Evolutionary conservation across 495 filamentous ascomycete genomes (phyloP).

Genomic region (Penicillium maclennaniae): DNA sequence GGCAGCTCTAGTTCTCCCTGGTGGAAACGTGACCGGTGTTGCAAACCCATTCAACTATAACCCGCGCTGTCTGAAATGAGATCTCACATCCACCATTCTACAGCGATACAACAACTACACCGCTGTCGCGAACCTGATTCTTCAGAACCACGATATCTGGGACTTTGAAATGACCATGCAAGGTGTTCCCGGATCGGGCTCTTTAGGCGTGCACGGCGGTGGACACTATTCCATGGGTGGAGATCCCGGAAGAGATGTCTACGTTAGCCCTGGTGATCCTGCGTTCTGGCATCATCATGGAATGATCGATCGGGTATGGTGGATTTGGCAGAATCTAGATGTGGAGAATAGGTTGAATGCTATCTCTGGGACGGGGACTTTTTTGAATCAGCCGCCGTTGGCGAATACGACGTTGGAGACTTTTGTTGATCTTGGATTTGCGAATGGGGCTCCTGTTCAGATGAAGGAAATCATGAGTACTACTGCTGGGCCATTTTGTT

Average conservation of each 20-base stretch:
- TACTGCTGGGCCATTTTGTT: conserved; percentile 53
- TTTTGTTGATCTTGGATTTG: conserved; percentile 39
- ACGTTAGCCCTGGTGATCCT: conserved; percentile 59
- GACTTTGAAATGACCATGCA: conserved; percentile 51
- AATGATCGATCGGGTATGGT: conserved; percentile 65
- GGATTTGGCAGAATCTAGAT: conserved; percentile 67
- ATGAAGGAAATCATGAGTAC: conserved; percentile 49
- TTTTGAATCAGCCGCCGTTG: conserved; percentile 50
- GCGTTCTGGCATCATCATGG: conserved; percentile 68
- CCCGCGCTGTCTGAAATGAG: conserved; percentile 63
- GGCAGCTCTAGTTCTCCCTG: conserved; percentile 30
- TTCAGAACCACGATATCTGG: conserved; percentile 39
- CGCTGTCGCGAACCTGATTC: conserved; percentile 45
- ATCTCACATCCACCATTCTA: conserved; percentile 50
- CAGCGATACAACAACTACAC: conserved; percentile 48
- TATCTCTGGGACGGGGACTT: conserved; percentile 53
- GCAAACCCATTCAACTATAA: conserved; percentile 43
- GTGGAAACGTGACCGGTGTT: conserved; percentile 12
- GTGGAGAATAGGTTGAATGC: conserved; percentile 37
- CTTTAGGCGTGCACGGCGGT: conserved; percentile 57
- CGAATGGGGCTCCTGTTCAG: conserved; percentile 28
- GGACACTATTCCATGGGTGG: conserved; percentile 64
- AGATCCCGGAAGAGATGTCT: conserved; percentile 58
- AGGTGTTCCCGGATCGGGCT: conserved; percentile 44
- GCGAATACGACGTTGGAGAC: conserved; percentile 47